Conservation (phyloP, 345 rosid genomes). For the Rhodamnia argentea region DNA sequence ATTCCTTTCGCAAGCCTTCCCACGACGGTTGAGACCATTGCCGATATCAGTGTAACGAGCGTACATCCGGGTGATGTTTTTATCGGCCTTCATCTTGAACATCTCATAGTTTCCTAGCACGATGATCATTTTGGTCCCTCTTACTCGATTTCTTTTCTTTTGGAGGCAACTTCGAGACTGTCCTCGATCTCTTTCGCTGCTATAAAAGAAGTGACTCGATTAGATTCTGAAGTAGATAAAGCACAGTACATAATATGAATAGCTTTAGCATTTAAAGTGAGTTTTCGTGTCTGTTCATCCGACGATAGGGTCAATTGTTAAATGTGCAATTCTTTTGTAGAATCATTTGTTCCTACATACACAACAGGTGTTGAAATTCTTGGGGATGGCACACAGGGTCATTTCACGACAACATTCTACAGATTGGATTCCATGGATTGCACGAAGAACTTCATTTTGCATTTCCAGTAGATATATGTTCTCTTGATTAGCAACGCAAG, state of each 20-base stretch:
- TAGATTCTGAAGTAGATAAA: background rate
- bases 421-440: background rate
- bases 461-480: background rate
- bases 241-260: background rate
- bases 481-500: no score
- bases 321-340: no score
- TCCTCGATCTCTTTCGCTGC: background rate
- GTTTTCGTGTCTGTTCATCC: no score
- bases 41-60: accelerated
- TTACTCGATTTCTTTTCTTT: background rate
- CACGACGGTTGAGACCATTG: background rate
- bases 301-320: no score
- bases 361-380: no score
- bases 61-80: background rate
- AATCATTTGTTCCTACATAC: no score
- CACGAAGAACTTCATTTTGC: background rate
- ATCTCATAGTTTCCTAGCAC: background rate
- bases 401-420: no score
- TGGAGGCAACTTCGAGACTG: background rate
- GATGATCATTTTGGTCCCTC: background rate
- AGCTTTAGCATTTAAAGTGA: background rate
- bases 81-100: background rate
- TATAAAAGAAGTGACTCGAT: background rate
- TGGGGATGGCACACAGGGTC: no score
- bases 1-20: background rate